phyloP scores from a whole-genome alignment of 345 rosid species.

The Citrus maxima region DNA sequence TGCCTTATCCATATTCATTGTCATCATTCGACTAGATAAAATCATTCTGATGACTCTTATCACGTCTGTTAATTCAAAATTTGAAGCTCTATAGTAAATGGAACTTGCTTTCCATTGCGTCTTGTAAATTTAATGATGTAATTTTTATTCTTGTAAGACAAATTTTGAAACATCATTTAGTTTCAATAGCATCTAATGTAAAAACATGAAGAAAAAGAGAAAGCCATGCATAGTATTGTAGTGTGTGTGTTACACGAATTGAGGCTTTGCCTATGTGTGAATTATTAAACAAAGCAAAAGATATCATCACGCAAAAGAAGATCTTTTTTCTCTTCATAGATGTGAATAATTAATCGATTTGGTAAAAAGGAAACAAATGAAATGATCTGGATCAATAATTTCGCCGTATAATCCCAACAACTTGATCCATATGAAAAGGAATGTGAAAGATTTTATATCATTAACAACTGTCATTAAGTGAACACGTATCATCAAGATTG shows the following conservation, averaged over 20 bases:
- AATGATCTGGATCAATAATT: background rate
- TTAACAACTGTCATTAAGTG: background rate
- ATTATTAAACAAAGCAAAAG: too few species aligned
- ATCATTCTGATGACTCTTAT: background rate
- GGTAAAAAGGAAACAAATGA: background rate
- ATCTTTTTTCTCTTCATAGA: too few species aligned
- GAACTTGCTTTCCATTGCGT: too few species aligned
- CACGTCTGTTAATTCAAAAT: background rate
- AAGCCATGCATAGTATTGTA: too few species aligned
- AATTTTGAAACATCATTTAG: too few species aligned
- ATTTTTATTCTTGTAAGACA: too few species aligned
- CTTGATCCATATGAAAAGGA: background rate
- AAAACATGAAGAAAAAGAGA: too few species aligned
- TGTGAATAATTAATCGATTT: background rate
- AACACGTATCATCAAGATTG: background rate
- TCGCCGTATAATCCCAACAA: background rate
- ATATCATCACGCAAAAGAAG: too few species aligned
- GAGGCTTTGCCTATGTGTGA: too few species aligned
- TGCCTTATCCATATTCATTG: conserved; percentile 1
- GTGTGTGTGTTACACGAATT: too few species aligned
- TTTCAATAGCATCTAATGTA: too few species aligned
- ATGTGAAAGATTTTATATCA: background rate
- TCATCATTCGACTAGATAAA: background rate
- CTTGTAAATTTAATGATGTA: too few species aligned
- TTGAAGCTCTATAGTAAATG: background rate